Evolutionary conservation across 192 early-diverging fungal species (phyloP).

Genomic region (Lunasporangiospora selenospora): DNA sequence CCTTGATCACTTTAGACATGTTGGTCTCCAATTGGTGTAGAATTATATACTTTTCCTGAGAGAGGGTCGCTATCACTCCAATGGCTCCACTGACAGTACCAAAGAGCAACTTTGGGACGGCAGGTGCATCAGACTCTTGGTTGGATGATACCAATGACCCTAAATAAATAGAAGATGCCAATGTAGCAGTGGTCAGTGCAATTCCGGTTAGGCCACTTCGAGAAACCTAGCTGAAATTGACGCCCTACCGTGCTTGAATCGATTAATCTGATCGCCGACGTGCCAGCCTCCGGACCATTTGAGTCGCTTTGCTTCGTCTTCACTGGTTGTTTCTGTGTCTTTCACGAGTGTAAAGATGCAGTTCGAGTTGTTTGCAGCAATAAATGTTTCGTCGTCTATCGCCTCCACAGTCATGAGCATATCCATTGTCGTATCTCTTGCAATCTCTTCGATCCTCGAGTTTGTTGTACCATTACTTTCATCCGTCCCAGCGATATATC

Average conservation of each 20-base stretch:
- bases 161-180: constrained; percentile 17
- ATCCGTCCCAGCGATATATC: constrained; percentile 54
- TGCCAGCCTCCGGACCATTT: constrained; percentile 73
- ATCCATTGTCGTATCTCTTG: constrained; percentile 63
- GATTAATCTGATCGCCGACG: constrained; percentile 84
- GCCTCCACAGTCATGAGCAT: constrained; percentile 72
- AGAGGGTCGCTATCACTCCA: constrained; percentile 77
- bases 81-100: constrained; percentile 83
- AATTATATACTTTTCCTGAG: constrained; percentile 60
- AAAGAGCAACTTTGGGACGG: constrained; percentile 66
- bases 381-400: constrained; percentile 63
- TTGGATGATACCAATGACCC: constrained; percentile 82
- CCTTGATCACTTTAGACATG: constrained; percentile 58
- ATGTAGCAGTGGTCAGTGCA: background rate
- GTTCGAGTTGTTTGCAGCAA: constrained; percentile 63
- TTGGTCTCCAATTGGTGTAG: constrained; percentile 71
- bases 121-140: constrained; percentile 63
- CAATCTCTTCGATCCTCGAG: constrained; percentile 59
- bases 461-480: too few relatives aligned
- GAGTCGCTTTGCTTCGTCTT: constrained; percentile 61
- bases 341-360: constrained; percentile 68
- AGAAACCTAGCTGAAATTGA: too few relatives aligned
- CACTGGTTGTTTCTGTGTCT: constrained; percentile 56
- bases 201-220: too few relatives aligned
- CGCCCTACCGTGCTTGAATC: constrained; percentile 74